Evolutionary conservation across 805 yeast species (phyloP).

Genomic region (Lipomyces starkeyi): DNA sequence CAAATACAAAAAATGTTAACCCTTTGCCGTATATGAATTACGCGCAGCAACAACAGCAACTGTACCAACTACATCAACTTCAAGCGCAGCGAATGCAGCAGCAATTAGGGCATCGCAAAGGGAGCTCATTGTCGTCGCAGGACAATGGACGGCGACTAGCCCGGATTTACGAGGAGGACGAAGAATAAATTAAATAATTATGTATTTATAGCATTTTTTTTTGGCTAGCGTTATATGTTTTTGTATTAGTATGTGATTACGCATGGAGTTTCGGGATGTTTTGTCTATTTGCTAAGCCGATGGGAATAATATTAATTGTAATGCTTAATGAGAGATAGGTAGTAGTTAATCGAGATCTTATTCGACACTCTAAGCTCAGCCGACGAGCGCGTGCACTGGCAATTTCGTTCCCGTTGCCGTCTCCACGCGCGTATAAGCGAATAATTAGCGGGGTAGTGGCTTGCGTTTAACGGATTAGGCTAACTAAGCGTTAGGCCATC

Average conservation of each 20-base stretch:
- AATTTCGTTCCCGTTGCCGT: too few relatives aligned
- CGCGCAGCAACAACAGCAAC: constrained; percentile 20
- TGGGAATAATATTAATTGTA: too few relatives aligned
- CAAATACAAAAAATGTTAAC: constrained; percentile 8
- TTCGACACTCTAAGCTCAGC: too few relatives aligned
- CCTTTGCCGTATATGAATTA: not conserved
- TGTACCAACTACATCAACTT: not conserved
- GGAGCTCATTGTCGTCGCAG: constrained; percentile 20
- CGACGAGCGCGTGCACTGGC: too few relatives aligned
- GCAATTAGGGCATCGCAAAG: constrained; percentile 20
- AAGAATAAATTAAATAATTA: not conserved
- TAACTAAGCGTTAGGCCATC: too few relatives aligned
- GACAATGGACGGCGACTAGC: constrained; percentile 19
- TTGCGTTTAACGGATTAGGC: too few relatives aligned
- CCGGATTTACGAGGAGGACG: constrained; percentile 28
- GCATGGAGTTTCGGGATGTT: too few relatives aligned
- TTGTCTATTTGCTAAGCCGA: too few relatives aligned
- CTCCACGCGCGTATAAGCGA: too few relatives aligned
- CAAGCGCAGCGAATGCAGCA: constrained; percentile 6
- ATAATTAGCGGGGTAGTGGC: too few relatives aligned
- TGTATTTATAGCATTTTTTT: not conserved
- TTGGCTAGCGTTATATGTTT: not conserved
- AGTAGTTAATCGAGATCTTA: too few relatives aligned
- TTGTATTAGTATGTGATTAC: not conserved
- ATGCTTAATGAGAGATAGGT: too few relatives aligned